A percentile compares a stretch with the other conserved stretches of the same genome.
These are phyloP conservation scores for Euphorbia tirucalli DNA, from an alignment of 345 rosid genomes.

Conservation along the genomic window DNA sequence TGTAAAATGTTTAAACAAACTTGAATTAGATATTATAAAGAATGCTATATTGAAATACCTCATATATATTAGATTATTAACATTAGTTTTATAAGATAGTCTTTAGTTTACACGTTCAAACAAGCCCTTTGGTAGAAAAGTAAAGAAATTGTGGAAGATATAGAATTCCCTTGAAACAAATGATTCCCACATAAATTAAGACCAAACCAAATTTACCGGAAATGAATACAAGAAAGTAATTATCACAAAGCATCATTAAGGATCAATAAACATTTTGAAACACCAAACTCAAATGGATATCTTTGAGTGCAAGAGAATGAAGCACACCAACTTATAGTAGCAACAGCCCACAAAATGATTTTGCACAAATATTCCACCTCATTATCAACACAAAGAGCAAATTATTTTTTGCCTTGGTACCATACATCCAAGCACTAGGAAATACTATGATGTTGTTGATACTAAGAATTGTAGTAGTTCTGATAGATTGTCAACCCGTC, in stretches of 20 bases:
- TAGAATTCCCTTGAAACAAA: conserved; percentile 73
- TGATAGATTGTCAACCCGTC: no score
- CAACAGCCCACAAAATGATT: neutral
- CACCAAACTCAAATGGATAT: neutral
- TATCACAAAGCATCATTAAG: neutral
- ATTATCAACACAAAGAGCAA: neutral
- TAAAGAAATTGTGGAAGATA: conserved; percentile 92
- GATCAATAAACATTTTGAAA: neutral
- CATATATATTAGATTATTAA: no score
- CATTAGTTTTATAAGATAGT: no score
- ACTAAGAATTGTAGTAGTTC: no score
- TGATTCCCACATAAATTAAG: conserved; percentile 20
- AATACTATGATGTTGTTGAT: no score
- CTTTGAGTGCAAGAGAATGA: neutral
- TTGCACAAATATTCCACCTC: neutral
- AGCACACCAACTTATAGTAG: neutral
- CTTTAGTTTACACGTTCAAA: conserved; percentile 99
- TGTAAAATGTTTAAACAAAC: conserved; percentile 33
- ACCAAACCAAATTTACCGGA: neutral
- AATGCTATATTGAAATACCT: neutral
- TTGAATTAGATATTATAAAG: neutral
- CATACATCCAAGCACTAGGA: neutral
- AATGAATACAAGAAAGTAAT: neutral
- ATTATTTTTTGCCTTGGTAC: neutral
- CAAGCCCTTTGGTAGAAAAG: conserved; percentile 94